Evolutionary conservation across 1,284 basidiomycete species (phyloP).

Genomic region (Macrocystidia cucumis): DNA sequence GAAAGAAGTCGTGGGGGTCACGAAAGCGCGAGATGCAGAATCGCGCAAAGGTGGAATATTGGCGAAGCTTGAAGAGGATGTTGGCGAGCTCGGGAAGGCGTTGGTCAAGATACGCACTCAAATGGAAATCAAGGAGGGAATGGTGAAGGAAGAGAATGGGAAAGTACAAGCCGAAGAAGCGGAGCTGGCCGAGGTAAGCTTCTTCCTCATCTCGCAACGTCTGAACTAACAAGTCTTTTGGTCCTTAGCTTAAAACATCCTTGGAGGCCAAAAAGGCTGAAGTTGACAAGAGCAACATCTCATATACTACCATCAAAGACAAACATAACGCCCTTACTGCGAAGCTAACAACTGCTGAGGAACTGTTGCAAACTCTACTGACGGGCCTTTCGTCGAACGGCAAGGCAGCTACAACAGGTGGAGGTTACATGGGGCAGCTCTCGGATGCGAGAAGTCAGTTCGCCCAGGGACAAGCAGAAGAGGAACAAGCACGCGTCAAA

Average conservation of each 20-base stretch:
- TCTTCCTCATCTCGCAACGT: not conserved
- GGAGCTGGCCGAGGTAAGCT: constrained; percentile 55
- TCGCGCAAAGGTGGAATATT: constrained; percentile 76
- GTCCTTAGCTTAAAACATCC: constrained; percentile 44
- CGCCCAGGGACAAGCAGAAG: constrained; percentile 76
- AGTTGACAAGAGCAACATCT: constrained; percentile 50
- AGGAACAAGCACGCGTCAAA: constrained; percentile 78
- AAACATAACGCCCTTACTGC: constrained; percentile 60
- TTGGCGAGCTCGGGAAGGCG: constrained; percentile 75
- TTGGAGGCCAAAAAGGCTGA: constrained; percentile 52
- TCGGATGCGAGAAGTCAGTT: constrained; percentile 79
- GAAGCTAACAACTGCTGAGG: constrained; percentile 74
- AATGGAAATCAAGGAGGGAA: constrained; percentile 75
- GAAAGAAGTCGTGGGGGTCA: constrained; percentile 66
- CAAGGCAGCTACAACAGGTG: constrained; percentile 52
- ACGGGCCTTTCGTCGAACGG: constrained; percentile 81
- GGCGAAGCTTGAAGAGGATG: constrained; percentile 73
- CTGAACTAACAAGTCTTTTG: constrained; percentile 1
- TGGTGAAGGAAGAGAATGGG: constrained; percentile 76
- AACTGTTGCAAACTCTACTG: constrained; percentile 91
- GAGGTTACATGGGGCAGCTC: constrained; percentile 96
- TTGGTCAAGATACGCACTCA: constrained; percentile 87
- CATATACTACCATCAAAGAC: constrained; percentile 67
- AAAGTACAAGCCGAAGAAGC: constrained; percentile 48
- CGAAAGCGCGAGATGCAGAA: constrained; percentile 53